A percentile compares a stretch with the other conserved stretches of the same genome.
Conservation (phyloP, 2,329 filamentous ascomycete species). For the Fusarium sp. region DNA sequence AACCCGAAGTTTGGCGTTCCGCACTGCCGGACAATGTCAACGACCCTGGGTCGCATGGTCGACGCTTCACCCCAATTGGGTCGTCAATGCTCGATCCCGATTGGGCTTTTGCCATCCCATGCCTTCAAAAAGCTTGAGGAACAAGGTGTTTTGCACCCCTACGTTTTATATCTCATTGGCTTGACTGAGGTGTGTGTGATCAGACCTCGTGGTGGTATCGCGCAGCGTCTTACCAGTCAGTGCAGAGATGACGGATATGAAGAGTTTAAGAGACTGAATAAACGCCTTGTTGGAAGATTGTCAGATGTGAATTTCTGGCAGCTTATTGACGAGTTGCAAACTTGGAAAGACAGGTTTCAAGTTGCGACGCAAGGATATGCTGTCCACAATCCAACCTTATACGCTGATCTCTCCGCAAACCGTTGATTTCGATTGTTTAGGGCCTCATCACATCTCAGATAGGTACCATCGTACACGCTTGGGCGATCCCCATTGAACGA, state of each 20-base stretch:
- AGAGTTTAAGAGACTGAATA: slow-evolving; percentile 1
- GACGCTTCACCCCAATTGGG: slow-evolving; percentile 10
- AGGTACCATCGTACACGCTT: slow-evolving; percentile 35
- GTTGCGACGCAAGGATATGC: not conserved
- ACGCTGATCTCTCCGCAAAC: slow-evolving; percentile 33
- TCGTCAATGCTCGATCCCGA: slow-evolving; percentile 23
- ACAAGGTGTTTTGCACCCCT: slow-evolving; percentile 21
- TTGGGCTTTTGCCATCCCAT: slow-evolving; percentile 20
- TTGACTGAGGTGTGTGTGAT: slow-evolving; percentile 31
- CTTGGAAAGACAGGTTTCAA: not conserved
- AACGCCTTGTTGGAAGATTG: not conserved
- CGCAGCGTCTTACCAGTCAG: slow-evolving; percentile 3
- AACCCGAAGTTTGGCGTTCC: slow-evolving; percentile 15
- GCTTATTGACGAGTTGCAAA: not conserved
- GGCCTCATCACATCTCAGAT: slow-evolving; percentile 38
- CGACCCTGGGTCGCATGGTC: slow-evolving; percentile 10
- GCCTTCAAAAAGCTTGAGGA: slow-evolving; percentile 19
- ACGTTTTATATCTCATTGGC: slow-evolving; percentile 27
- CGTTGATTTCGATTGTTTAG: slow-evolving; percentile 14
- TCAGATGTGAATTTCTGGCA: not conserved
- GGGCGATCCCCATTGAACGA: slow-evolving; percentile 23
- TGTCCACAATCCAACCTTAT: not conserved
- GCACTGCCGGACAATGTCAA: slow-evolving; percentile 12
- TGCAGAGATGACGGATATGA: slow-evolving; percentile 2
- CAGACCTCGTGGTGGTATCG: slow-evolving; percentile 25